Evolutionary conservation across 2,329 filamentous ascomycete genomes (phyloP), one percentile per base, ranked within the genome.

Genomic region (Aspergillus japonicus): DNA sequence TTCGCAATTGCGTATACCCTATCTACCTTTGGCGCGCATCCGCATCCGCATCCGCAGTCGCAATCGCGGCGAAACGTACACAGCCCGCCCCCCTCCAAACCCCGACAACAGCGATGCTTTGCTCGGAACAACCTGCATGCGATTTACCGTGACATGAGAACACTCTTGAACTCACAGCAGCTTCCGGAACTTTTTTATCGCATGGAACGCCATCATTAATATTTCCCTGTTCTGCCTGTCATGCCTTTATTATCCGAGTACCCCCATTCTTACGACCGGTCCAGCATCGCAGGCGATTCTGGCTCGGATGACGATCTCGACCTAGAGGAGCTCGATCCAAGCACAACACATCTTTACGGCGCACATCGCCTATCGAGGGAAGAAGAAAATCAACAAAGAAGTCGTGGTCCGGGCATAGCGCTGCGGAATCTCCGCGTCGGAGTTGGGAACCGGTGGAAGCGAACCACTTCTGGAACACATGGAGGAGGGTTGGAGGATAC

Each of bases 401-500:
- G 68, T 42, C 73, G 73, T 67, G 74, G 72, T 21, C 73, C 75
- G n/a, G 75, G 73, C 11, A 79, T 80, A 54, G 77, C 78, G 3
- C 60, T 81, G 39, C 73, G 76, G 51, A 86, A 83, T 64, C 68
- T 87, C 62, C 77, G 84, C 44, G 77, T 80, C 47, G 82, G 80
- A 21, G 74, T 79, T 55, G 70, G 78, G 66, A 75, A 81, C 63
- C 75, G 74, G 57, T 77, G 74, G 75, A 67, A 67, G 64, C 70
- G 72, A 64, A 76, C 66, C 67, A 65, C 63, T 47, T 69, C 74
- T 70, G 66, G 84, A 83, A 54, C 79, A 80, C 61, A 66, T 23
- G 64, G 64, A 51, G 64, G 64, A 51, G 64, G 62, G 10, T 66
- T 66, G 54, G 84, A 91, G 42, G 90, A 93, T 71, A 78, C 86